Evolutionary conservation across 2,329 filamentous ascomycete genomes (phyloP), one percentile per base, ranked within the genome.

Genomic region (Cladosporium phlei): DNA sequence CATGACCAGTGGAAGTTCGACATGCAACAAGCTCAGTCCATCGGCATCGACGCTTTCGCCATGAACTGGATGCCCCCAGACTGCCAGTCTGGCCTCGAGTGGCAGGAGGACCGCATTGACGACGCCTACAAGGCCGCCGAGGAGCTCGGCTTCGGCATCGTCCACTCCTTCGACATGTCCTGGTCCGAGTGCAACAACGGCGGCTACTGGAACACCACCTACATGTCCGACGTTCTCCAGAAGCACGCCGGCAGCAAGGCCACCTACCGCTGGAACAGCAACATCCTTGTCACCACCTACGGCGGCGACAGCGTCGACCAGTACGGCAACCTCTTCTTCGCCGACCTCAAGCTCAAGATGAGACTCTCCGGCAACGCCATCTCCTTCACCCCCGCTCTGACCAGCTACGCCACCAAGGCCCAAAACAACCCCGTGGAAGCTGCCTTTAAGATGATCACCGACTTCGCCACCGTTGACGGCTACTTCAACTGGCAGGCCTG

Each of bases 401-500:
- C 58, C 28, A 58, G 51, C 7, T 66, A 62, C 53, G 58, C 63
- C 4, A 55, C 59, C 40, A 54, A 49, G 27, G 64, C 60, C 17
- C 58, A 65, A 46, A 52, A 48, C 19, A 47, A 58, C 35, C 38
- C 61, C 3, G 25, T 52, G 2, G 39, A 52, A 25, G 51, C 58
- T 5, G 58, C 60, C 10, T 54, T 52, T 29, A 48, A 56, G 14
- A 52, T 65, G 39, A 52, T 66, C 32, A 54, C 46, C 34, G 60
- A 66, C 17, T 67, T 60, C 43, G 40, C 59, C 24, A 59, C 62
- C 17, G 60, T 64, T 39, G 65, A 67, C 38, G 65, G 65, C 43
- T 67, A 61, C 54, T 57, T 65, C 53, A 67, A 67, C 55, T 66
- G 65, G 64, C 64, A 67, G 55, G 62, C 64, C n/a, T 67, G 64